Base-by-base conservation (phyloP, 2,329 filamentous ascomycete genomes). In the Diaporthe humulicola region DNA sequence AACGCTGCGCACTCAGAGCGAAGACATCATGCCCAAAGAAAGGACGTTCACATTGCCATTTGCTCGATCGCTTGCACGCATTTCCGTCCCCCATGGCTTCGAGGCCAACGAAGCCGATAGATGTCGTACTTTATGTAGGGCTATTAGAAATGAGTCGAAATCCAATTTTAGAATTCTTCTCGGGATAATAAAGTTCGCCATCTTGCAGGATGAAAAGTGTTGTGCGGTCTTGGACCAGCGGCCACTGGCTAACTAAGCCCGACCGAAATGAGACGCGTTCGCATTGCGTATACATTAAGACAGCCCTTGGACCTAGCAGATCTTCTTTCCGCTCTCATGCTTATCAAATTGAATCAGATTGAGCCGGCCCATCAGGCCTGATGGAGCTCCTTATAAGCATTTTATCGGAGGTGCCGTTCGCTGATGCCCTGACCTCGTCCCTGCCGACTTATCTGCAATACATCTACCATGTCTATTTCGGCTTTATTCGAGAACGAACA, bases 21-120 rank as follows among this genome's bases (percentile, higher is more conserved):
- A 88, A 91, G 25, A 93, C 86, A 77, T 93, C 91, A 80, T 87
- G 92, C 50, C 91, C 91, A 33, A 87, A 89, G 40, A 92, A 90
- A 28, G 83, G 77, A n/a, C n/a, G n/a, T n/a, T n/a, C n/a, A 80
- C 90, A 91, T 25, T 73, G 88, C 88, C 75, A 88, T 82, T 76
- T 88, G 88, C 19, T 58, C 78, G 92, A 86, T 48, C 93, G 87
- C 78, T 92, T 88, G 75, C 87, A 90, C 74, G 91, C 91, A 90
- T 92, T 92, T 78, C 91, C 91, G 79, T 91, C 90, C 77, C 91
- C 91, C 91, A 92, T 93, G 79, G 90, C 90, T 76, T 91, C 91
- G 2, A 93, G 89, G 82, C 91, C 91, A 72, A 90, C 88, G 81
- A 92, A 92, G 73, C 88, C 88, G 74, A 90, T 22, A 17, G 56